These are phyloP conservation scores for Lentinula sp. DNA, from an alignment of 768 basidiomycete species.

Conservation along the genomic window DNA sequence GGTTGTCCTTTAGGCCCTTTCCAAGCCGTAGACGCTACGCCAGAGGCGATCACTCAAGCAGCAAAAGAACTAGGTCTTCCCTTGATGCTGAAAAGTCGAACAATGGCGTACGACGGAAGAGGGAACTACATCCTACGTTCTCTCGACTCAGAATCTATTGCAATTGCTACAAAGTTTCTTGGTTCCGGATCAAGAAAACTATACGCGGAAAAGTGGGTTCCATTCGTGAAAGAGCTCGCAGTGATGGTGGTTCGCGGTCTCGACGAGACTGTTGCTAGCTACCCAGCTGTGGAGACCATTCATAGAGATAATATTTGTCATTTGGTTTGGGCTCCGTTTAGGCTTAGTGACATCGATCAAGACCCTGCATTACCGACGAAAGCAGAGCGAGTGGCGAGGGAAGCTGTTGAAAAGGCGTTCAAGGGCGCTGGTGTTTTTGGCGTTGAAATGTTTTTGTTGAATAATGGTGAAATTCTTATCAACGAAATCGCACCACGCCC, in stretches of 20 bases:
- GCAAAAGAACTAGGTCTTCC: slow-evolving; percentile 68
- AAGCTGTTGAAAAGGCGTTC: slow-evolving; percentile 63
- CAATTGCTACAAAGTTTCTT: slow-evolving; percentile 27
- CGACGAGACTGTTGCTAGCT: slow-evolving; percentile 69
- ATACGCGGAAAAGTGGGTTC: slow-evolving; percentile 93
- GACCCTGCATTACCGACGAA: slow-evolving; percentile 39
- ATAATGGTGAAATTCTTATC: slow-evolving; percentile 78
- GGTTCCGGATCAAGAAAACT: slow-evolving; percentile 62
- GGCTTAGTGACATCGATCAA: slow-evolving; percentile 30
- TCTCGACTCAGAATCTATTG: slow-evolving; percentile 31
- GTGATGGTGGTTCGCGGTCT: slow-evolving; percentile 92
- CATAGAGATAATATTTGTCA: slow-evolving; percentile 94
- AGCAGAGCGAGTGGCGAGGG: slow-evolving; percentile 73
- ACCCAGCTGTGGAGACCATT: slow-evolving; percentile 91
- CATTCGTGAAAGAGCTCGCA: slow-evolving; percentile 85
- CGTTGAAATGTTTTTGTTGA: slow-evolving; percentile 95
- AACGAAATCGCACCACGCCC: slow-evolving; percentile 99
- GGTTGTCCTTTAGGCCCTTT: slow-evolving; percentile 58
- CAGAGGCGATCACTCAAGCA: slow-evolving; percentile 46
- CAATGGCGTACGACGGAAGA: slow-evolving; percentile 91
- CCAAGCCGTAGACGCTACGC: slow-evolving; percentile 47
- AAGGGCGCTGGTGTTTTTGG: slow-evolving; percentile 93
- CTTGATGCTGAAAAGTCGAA: slow-evolving; percentile 94
- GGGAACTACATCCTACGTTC: slow-evolving; percentile 81
- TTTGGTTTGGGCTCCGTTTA: slow-evolving; percentile 84